A percentile compares a stretch with the other conserved stretches of the same genome.
Conservation (phyloP, 129 eudicot genomes). For the sunflower (Helianthus annuus) region DNA sequence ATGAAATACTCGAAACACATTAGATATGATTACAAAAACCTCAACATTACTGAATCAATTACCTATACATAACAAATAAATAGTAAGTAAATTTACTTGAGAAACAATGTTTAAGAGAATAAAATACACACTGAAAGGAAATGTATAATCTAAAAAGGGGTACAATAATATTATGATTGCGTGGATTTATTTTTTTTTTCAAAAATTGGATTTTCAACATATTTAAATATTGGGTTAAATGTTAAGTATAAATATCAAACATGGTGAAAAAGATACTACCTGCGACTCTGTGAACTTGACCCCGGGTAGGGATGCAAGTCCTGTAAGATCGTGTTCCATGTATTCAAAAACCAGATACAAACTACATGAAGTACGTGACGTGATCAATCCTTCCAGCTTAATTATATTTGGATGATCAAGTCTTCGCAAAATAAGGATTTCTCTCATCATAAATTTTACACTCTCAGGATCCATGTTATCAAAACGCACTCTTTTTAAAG, state of each 20-base stretch:
- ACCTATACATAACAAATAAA: too few relatives aligned
- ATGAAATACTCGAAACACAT: too few relatives aligned
- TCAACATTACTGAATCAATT: too few relatives aligned
- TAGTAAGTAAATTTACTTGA: too few relatives aligned
- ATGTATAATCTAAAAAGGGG: too few relatives aligned
- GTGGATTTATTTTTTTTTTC: too few relatives aligned
- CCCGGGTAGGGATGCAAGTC: conserved; percentile 39
- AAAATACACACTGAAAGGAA: too few relatives aligned
- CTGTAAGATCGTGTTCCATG: conserved; percentile 58
- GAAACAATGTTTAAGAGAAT: too few relatives aligned
- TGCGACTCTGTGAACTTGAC: conserved; percentile 46
- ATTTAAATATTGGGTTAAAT: too few relatives aligned
- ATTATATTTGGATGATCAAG: conserved; percentile 58
- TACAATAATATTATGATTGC: too few relatives aligned
- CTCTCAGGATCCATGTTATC: conserved; percentile 67
- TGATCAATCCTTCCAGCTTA: conserved; percentile 47
- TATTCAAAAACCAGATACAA: conserved; percentile 51
- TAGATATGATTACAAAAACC: too few relatives aligned
- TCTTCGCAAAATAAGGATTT: conserved; percentile 39
- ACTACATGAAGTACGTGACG: conserved; percentile 38
- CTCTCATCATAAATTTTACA: conserved; percentile 49
- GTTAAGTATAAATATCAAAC: background rate
- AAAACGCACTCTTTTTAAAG: conserved; percentile 68
- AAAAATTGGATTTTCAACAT: too few relatives aligned
- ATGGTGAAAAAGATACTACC: conserved; percentile 19